Conservation (phyloP, 2,329 filamentous ascomycete species). For the Colletotrichum salicis region DNA sequence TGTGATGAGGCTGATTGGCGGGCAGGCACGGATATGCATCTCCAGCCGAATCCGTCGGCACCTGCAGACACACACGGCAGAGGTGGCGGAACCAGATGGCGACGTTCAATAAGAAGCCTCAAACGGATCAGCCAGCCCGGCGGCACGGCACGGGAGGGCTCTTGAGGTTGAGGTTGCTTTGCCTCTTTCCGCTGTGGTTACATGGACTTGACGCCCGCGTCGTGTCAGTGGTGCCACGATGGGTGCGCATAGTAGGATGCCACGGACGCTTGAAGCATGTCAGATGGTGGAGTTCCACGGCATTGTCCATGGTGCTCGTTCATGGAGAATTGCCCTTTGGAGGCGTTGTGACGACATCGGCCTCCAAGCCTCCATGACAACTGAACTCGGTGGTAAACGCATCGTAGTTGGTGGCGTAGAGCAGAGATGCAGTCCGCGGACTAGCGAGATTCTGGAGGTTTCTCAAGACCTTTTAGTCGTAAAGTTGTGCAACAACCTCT, state of each 20-base stretch:
- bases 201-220: neutral
- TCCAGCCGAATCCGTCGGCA: neutral
- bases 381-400: too few relatives aligned
- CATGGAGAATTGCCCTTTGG: too few relatives aligned
- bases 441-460: too few relatives aligned
- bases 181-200: neutral
- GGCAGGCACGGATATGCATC: neutral
- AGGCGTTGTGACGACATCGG: too few relatives aligned
- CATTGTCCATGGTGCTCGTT: neutral
- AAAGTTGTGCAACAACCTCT: too few relatives aligned
- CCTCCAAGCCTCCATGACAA: too few relatives aligned
- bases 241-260: too few relatives aligned
- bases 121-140: neutral
- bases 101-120: neutral
- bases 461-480: too few relatives aligned
- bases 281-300: neutral
- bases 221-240: neutral
- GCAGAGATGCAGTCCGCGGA: too few relatives aligned
- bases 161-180: neutral
- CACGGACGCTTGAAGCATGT: neutral
- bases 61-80: neutral
- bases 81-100: neutral
- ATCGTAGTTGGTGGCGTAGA: too few relatives aligned
- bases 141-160: neutral
- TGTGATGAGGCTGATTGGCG: neutral